Base-by-base conservation (phyloP, 371 early-diverging fungal genomes). In the Apophysomyces elegans region DNA sequence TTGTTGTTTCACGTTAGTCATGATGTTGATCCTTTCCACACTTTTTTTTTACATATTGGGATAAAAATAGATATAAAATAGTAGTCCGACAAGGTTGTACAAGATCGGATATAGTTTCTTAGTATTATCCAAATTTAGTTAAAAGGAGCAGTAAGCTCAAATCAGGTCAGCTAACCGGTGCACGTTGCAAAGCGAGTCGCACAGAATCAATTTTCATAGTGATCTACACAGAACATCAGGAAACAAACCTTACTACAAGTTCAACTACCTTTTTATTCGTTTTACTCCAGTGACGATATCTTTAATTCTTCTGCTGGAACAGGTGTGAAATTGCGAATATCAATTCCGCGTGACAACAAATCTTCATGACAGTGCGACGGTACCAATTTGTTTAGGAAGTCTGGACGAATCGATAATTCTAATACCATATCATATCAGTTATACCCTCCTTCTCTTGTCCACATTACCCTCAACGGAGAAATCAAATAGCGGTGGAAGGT, bases 401-500 rank as follows among this genome's bases (percentile, higher is more conserved):
- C 82, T 56, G 81, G 80, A 64, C 84, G 74, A 65, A 86, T 83
- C 11, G 82, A 78, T 63, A 84, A 67, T 66, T 84, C 84, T 83
- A 69, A 66, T 41, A 3, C 59, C 54, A 36, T 21, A 7, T n/a
- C 9, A 1, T 50, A 7, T 50, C 21, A 21, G 16, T 50, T 21
- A 50, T 5, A 16, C 9, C n/a, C 6, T 47, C 13, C 3, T 47
- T 47, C 16, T 47, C 8, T 16, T 44, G 4, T 35, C 16, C 21
- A 38, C 16, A 70, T 72, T 83, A 92, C 94, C 93, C 73, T 91
- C 83, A n/a, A 77, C 75, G 6, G 93, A 84, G 71, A 98, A 98
- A 73, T 97, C 91, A 81, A 98, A 97, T 62, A 98, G 85, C 67
- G 89, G 87, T 2, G 98, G 98, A 18, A 97, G 80, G 7, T 88